Percentiles rank a stretch among this genome's conserved stretches.
phyloP scores from a whole-genome alignment of 495 filamentous ascomycete species.

The Pyrenula aspistea region DNA sequence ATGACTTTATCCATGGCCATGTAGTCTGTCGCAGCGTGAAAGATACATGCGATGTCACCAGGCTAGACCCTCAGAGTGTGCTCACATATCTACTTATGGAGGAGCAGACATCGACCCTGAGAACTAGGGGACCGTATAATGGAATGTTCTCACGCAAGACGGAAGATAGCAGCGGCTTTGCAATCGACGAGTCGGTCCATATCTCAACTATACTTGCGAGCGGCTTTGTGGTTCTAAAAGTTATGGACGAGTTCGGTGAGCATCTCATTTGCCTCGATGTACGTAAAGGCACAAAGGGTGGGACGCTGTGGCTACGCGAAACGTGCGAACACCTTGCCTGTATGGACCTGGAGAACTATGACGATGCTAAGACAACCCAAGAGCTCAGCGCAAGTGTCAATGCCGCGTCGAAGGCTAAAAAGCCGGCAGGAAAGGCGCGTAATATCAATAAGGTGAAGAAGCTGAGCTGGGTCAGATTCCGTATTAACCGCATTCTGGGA shows the following conservation, averaged over 20 bases:
- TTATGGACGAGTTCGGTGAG: conserved; percentile 9
- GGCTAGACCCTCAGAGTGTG: conserved; percentile 16
- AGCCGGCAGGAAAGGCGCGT: not conserved
- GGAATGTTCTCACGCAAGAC: conserved; percentile 8
- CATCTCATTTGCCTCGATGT: conserved; percentile 12
- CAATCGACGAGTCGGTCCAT: conserved; percentile 16
- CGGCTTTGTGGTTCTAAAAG: conserved; percentile 16
- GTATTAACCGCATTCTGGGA: not conserved
- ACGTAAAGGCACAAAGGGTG: conserved; percentile 2
- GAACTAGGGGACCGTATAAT: conserved; percentile 18
- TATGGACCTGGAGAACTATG: not conserved
- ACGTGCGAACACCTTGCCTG: not conserved
- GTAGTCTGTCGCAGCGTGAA: conserved; percentile 16
- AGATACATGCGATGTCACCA: conserved; percentile 16
- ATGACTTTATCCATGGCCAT: conserved; percentile 15
- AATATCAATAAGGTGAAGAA: not conserved
- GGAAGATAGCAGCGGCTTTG: conserved; percentile 13
- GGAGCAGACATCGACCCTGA: conserved; percentile 9
- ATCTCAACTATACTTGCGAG: conserved; percentile 12
- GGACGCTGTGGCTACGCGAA: not conserved
- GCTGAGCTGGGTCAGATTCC: not conserved
- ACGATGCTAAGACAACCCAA: not conserved
- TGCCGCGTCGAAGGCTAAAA: not conserved
- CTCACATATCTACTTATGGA: conserved; percentile 15
- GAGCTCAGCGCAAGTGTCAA: not conserved